Evolutionary conservation across 805 yeast species (phyloP).

Genomic region (Sungouiozyma ichnusensis): DNA sequence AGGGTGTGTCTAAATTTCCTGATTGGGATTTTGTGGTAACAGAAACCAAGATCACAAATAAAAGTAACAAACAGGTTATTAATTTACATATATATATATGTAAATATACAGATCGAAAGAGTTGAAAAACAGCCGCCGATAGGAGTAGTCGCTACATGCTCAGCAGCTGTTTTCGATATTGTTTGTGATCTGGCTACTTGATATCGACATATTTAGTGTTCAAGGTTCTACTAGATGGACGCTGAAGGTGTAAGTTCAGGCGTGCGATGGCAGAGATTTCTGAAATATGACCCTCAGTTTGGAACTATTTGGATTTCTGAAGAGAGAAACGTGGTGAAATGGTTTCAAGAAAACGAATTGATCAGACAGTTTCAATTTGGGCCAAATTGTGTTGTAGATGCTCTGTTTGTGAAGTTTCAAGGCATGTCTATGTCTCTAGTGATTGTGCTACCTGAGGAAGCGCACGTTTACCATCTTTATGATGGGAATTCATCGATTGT

Average conservation of each 20-base stretch:
- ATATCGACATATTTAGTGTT: neutral
- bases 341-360: constrained; percentile 28
- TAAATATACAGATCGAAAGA: too few relatives aligned
- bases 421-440: constrained; percentile 35
- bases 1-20: too few relatives aligned
- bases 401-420: constrained; percentile 50
- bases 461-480: constrained; percentile 44
- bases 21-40: too few relatives aligned
- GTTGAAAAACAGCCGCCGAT: neutral
- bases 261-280: constrained; percentile 6
- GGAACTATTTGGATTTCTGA: constrained; percentile 17
- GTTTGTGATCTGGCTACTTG: neutral
- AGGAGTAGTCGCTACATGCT: too few relatives aligned
- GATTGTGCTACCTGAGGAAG: constrained; percentile 49
- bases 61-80: too few relatives aligned
- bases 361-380: constrained; percentile 34
- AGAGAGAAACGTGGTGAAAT: constrained; percentile 28
- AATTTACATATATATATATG: too few relatives aligned
- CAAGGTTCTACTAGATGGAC: neutral
- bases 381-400: constrained; percentile 39
- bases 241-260: neutral
- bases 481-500: constrained; percentile 45
- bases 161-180: neutral
- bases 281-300: constrained; percentile 11
- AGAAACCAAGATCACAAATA: too few relatives aligned